Evolutionary conservation across 306 rosid genomes (phyloP).

Genomic region (Castanopsis chinensis): DNA sequence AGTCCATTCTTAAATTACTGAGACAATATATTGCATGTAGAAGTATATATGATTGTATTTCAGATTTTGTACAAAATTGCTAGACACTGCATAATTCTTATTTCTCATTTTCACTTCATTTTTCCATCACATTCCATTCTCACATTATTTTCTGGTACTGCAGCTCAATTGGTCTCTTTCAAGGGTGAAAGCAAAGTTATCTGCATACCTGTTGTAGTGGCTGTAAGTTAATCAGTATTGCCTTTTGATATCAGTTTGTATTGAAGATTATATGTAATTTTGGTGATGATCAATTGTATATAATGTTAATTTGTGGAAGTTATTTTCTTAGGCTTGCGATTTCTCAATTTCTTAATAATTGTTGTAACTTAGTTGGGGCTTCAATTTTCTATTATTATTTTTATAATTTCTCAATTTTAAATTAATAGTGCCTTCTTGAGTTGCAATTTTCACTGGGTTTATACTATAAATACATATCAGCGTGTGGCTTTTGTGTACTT

Average conservation of each 20-base stretch:
- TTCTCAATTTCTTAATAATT: background rate
- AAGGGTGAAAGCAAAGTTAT: conserved; percentile 69
- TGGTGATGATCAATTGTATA: background rate
- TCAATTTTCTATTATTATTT: background rate
- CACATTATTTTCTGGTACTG: conserved; percentile 25
- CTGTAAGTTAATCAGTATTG: conserved; percentile 50
- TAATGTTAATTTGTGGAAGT: background rate
- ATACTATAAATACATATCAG: background rate
- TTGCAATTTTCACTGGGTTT: background rate
- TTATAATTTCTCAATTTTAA: background rate
- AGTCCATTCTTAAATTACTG: background rate
- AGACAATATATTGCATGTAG: background rate
- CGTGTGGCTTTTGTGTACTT: background rate
- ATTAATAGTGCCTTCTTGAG: background rate
- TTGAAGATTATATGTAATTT: background rate
- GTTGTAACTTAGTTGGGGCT: background rate
- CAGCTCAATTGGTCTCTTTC: conserved; percentile 72
- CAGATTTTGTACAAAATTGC: background rate
- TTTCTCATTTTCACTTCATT: background rate
- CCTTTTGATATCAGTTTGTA: background rate
- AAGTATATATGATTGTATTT: background rate
- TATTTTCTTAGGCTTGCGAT: background rate
- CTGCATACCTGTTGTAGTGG: conserved; percentile 79
- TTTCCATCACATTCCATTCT: background rate
- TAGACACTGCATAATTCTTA: no score